Conservation (phyloP, 2,329 filamentous ascomycete species). For the Hypoxylon sp. region DNA sequence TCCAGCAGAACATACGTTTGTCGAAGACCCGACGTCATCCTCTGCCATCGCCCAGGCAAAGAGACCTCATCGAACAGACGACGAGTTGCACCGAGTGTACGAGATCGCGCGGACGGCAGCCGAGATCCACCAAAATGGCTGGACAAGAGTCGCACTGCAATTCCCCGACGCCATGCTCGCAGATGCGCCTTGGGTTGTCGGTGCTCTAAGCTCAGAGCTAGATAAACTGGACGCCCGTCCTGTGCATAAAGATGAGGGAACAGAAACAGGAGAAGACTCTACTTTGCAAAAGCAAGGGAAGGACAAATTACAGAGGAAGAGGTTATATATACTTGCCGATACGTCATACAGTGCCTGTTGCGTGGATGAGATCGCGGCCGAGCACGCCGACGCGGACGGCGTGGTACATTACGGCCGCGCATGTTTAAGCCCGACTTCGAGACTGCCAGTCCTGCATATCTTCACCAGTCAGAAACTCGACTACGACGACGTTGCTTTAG, state of each 20-base stretch:
- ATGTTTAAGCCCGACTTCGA: slow-evolving; percentile 87
- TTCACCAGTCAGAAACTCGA: slow-evolving; percentile 80
- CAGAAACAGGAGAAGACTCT: slow-evolving; percentile 10
- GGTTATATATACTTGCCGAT: slow-evolving; percentile 87
- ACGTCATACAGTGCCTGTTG: slow-evolving; percentile 98
- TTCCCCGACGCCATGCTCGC: slow-evolving; percentile 93
- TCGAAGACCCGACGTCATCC: slow-evolving; percentile 58
- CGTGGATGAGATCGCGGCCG: slow-evolving; percentile 94
- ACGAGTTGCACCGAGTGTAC: slow-evolving; percentile 79
- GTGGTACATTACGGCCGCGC: slow-evolving; percentile 94
- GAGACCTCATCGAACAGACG: slow-evolving; percentile 57
- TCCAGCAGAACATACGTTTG: slow-evolving; percentile 63
- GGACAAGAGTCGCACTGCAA: slow-evolving; percentile 85
- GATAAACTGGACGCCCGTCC: slow-evolving; percentile 23
- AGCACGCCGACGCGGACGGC: slow-evolving; percentile 89
- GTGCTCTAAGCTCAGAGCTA: slow-evolving; percentile 59
- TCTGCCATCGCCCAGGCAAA: slow-evolving; percentile 40
- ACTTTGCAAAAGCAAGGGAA: slow-evolving; percentile 2
- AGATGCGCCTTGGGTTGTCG: slow-evolving; percentile 83
- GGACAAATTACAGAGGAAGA: slow-evolving; percentile 31
- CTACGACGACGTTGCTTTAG: slow-evolving; percentile 61
- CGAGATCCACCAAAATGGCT: slow-evolving; percentile 76
- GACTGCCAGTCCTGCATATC: slow-evolving; percentile 87
- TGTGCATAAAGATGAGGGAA: not conserved
- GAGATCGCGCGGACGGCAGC: slow-evolving; percentile 81